phyloP scores from a whole-genome alignment of 805 yeast genomes.

The Komagataella pastoris region DNA sequence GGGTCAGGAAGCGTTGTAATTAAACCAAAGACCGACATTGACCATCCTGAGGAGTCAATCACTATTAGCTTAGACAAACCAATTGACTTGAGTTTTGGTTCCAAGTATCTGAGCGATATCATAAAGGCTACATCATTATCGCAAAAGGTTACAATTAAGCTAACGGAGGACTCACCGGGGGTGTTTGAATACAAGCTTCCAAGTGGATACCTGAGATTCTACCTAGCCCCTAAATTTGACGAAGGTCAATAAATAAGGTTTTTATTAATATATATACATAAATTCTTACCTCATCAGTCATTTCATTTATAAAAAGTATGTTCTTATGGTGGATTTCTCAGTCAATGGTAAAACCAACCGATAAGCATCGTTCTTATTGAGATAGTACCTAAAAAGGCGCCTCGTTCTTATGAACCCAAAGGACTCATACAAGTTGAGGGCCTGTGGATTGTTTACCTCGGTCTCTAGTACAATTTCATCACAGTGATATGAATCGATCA shows the following conservation, averaged over 20 bases:
- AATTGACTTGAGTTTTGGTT: constrained; percentile 80
- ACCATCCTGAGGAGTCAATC: constrained; percentile 63
- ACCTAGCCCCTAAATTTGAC: constrained; percentile 95
- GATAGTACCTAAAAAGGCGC: constrained; percentile 73
- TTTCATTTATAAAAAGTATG: constrained; percentile 31
- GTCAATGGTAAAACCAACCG: constrained; percentile 74
- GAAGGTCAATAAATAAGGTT: constrained; percentile 51
- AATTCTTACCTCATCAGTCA: constrained; percentile 1
- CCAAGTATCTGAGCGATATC: constrained; percentile 81
- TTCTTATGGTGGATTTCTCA: constrained; percentile 37
- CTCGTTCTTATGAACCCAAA: constrained; percentile 22
- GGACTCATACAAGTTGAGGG: constrained; percentile 21
- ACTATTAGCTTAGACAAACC: constrained; percentile 74
- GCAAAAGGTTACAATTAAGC: constrained; percentile 63
- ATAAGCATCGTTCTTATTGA: constrained; percentile 89
- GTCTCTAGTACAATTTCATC: constrained; percentile 94
- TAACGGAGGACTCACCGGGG: constrained; percentile 89
- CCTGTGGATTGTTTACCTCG: constrained; percentile 55
- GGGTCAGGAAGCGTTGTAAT: constrained; percentile 80
- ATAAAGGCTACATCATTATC: constrained; percentile 82
- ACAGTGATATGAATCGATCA: constrained; percentile 47
- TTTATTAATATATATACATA: constrained; percentile 2
- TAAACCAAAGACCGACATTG: constrained; percentile 75
- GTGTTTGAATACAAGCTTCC: constrained; percentile 83
- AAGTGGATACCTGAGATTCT: constrained; percentile 88